phyloP scores from a whole-genome alignment of 2,329 filamentous ascomycete species.

The Xylariomycetidae sp. region DNA sequence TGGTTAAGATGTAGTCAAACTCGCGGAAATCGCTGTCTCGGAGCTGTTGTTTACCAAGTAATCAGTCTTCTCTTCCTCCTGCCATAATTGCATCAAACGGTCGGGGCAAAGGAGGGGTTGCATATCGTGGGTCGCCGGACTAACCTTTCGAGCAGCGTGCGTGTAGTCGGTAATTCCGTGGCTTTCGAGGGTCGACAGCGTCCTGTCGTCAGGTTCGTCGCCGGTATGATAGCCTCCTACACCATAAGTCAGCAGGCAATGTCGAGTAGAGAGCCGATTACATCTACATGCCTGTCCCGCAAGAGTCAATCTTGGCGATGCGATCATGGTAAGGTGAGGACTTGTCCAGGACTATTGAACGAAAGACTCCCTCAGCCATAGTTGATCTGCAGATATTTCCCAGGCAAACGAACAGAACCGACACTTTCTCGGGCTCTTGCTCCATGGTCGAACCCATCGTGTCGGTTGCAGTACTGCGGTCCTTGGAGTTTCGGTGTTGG shows the following conservation, averaged over 20 bases:
- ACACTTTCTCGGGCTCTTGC: constrained; percentile 43
- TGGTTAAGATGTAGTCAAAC: constrained; percentile 93
- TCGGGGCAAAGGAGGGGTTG: no score
- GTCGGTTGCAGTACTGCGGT: no score
- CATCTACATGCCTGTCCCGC: constrained; percentile 62
- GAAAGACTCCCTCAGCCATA: constrained; percentile 95
- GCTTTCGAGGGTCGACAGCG: constrained; percentile 69
- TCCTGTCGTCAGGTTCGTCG: constrained; percentile 73
- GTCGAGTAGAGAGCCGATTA: not conserved
- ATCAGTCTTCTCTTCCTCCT: no score
- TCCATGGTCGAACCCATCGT: no score
- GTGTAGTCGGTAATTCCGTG: constrained; percentile 74
- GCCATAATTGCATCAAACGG: no score
- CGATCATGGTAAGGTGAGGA: constrained; percentile 49
- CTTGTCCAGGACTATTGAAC: constrained; percentile 57
- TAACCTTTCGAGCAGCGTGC: constrained; percentile 72
- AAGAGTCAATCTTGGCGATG: constrained; percentile 74
- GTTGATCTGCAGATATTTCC: constrained; percentile 94
- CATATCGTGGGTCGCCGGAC: no score
- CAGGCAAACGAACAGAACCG: constrained; percentile 90
- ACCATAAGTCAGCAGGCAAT: no score
- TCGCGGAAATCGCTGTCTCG: constrained; percentile 66
- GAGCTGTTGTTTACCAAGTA: no score
- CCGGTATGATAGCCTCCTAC: constrained; percentile 76
- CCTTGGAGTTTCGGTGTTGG: no score